Evolutionary conservation across 1,284 basidiomycete species (phyloP).

Genomic region (Porogramme epimiltina): DNA sequence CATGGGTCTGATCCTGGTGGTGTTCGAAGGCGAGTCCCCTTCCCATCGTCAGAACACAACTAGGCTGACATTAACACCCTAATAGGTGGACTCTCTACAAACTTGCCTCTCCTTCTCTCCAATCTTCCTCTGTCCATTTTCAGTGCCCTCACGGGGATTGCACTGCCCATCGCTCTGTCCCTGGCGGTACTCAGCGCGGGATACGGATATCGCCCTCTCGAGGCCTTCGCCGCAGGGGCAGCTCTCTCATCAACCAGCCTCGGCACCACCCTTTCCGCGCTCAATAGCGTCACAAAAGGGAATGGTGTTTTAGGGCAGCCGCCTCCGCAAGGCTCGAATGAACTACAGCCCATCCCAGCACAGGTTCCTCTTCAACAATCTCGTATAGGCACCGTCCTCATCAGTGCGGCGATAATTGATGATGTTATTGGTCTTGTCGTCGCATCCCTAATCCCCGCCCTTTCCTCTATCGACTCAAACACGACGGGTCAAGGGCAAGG

Average conservation of each 20-base stretch:
- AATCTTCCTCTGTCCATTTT: slow-evolving; percentile 43
- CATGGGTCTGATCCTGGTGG: slow-evolving; percentile 52
- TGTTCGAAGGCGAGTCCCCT: slow-evolving; percentile 46
- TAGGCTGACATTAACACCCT: not conserved
- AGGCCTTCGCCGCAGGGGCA: slow-evolving; percentile 53
- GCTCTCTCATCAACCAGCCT: slow-evolving; percentile 54
- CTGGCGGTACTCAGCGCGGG: slow-evolving; percentile 32
- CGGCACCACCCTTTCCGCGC: slow-evolving; percentile 54
- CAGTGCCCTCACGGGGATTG: slow-evolving; percentile 47
- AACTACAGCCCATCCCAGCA: not conserved
- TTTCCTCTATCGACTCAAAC: slow-evolving; percentile 27
- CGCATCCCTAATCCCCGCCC: slow-evolving; percentile 42
- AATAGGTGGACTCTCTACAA: slow-evolving; percentile 46
- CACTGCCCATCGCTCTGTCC: slow-evolving; percentile 48
- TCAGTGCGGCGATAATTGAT: slow-evolving; percentile 55
- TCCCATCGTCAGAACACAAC: not conserved
- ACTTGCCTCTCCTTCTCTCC: slow-evolving; percentile 37
- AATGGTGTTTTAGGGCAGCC: too few species aligned
- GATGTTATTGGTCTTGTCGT: slow-evolving; percentile 57
- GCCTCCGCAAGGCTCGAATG: not conserved
- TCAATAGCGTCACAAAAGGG: slow-evolving; percentile 29
- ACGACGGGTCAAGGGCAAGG: not conserved
- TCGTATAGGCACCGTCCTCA: slow-evolving; percentile 48
- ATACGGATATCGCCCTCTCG: slow-evolving; percentile 36
- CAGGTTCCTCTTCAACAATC: slow-evolving; percentile 40